A percentile compares a stretch with the other conserved stretches of the same genome.
phyloP scores from a whole-genome alignment of 2,329 filamentous ascomycete genomes.

The Cladosporium sp. region DNA sequence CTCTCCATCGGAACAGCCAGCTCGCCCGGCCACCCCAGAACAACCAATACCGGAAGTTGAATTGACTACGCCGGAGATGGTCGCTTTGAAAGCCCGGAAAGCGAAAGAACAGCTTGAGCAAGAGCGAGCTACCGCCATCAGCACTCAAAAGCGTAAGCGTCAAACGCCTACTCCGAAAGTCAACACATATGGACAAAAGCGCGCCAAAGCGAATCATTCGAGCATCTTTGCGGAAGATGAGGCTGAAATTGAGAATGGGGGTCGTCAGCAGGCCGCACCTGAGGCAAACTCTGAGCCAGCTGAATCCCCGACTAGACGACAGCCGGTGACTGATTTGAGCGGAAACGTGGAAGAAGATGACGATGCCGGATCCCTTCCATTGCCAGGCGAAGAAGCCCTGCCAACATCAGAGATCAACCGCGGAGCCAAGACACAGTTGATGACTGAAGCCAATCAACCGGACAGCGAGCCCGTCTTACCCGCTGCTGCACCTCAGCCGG shows the following conservation, averaged over 20 bases:
- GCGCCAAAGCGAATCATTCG: background rate
- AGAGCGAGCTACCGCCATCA: background rate
- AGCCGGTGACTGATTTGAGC: background rate
- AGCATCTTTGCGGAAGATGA: background rate
- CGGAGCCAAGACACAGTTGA: conserved; percentile 18
- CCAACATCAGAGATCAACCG: conserved; percentile 20
- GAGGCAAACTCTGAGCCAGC: background rate
- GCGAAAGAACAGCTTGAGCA: background rate
- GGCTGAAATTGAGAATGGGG: background rate
- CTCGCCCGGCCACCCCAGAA: background rate
- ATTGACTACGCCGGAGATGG: background rate
- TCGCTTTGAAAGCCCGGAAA: background rate
- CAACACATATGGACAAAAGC: conserved; percentile 2
- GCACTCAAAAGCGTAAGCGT: conserved; percentile 8
- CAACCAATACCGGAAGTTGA: background rate
- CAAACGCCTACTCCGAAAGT: background rate
- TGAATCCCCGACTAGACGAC: background rate
- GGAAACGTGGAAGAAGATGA: background rate
- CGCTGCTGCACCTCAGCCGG: no score
- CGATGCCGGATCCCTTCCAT: background rate
- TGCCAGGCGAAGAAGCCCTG: conserved; percentile 10
- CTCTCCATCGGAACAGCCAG: background rate
- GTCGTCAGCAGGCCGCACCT: no score
- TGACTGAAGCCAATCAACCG: conserved; percentile 10
- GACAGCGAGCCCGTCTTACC: background rate